Evolutionary conservation across 805 yeast genomes (phyloP), one percentile per base, ranked within the genome.

Genomic region (Metschnikowia rubicola): DNA sequence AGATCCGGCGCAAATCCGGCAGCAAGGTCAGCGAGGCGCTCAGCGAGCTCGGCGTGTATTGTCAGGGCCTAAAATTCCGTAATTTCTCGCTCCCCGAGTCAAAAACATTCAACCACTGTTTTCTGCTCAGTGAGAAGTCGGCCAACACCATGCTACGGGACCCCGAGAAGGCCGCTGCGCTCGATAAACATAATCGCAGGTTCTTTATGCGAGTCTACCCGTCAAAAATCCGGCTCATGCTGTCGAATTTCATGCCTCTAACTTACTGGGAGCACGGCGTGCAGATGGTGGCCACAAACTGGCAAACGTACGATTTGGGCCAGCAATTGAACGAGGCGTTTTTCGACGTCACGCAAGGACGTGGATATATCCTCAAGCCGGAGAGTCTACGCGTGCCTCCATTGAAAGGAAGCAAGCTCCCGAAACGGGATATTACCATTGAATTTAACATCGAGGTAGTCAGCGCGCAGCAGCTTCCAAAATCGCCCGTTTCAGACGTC

Each of bases 221-320:
- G 0, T 83, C 95, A 1, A 83, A 82, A 8, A 77, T 83, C 47
- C 68, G 97, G 35, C 75, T 87, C 52, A 83, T 74, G 43, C 89
- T 97, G 1, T 75, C 87, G 3, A 94, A 94, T 59, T 91, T 88
- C 60, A 78, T 77, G 37, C 98, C 99, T 0, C 65, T 88, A 2
- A 64, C 65, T 0, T 89, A 80, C 59, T 94, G 99, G 99, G 74
- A 74, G 41, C 70, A 77, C 39, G 99, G 99, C 0, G 84, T 78
- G 10, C 99, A 94, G 61, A 80, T 94, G 89, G 98, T 88, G 4
- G 98, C 99, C 0, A 84, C 96, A 0, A 94, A 92, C 61, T 92
- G 97, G 97, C 99, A 92, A 65, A 84, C 94, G 0, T 84, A 80
- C 61, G 99, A 94, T 60, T 48, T 81, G 13, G 97, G 97, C 0